phyloP scores from a whole-genome alignment of 768 basidiomycete genomes.

The Russula brevipes region DNA sequence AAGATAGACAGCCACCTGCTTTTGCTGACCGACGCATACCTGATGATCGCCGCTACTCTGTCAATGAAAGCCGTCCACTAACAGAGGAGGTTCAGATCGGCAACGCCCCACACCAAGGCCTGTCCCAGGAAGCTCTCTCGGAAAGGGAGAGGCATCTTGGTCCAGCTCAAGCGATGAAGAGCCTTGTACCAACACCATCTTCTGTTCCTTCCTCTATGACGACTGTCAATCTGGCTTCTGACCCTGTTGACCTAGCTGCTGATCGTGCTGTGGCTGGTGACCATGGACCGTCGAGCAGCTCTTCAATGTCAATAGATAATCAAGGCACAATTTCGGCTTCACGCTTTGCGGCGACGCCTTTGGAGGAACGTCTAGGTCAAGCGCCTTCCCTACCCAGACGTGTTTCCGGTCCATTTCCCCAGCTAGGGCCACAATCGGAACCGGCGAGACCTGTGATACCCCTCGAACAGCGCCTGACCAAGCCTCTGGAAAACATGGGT shows the following conservation, averaged over 20 bases:
- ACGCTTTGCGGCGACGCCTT: constrained; percentile 9
- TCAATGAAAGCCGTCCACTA: constrained; percentile 21
- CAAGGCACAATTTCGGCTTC: constrained; percentile 16
- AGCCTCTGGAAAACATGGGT: constrained; percentile 25
- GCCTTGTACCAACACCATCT: constrained; percentile 1
- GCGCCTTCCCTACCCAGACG: constrained; percentile 19
- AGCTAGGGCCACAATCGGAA: constrained; percentile 1
- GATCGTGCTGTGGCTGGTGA: not conserved
- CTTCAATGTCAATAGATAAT: not conserved
- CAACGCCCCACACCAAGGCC: constrained; percentile 16
- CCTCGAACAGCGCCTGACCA: constrained; percentile 28
- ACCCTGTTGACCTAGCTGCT: not conserved
- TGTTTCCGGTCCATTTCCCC: constrained; percentile 9
- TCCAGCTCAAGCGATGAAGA: constrained; percentile 4
- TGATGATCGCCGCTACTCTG: constrained; percentile 8
- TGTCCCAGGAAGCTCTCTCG: not conserved
- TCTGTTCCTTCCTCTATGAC: not conserved
- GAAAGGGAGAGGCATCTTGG: constrained; percentile 12
- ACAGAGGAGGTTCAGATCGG: constrained; percentile 20
- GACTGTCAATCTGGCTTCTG: constrained; percentile 5
- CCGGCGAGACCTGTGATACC: constrained; percentile 15
- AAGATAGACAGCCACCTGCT: constrained; percentile 24
- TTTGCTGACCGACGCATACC: constrained; percentile 13
- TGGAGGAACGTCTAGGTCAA: constrained; percentile 28
- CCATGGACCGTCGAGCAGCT: not conserved